Evolutionary conservation across 148 eudicot genomes (phyloP), one percentile per base, ranked within the genome.

Genomic region (Camellia granthamiana): DNA sequence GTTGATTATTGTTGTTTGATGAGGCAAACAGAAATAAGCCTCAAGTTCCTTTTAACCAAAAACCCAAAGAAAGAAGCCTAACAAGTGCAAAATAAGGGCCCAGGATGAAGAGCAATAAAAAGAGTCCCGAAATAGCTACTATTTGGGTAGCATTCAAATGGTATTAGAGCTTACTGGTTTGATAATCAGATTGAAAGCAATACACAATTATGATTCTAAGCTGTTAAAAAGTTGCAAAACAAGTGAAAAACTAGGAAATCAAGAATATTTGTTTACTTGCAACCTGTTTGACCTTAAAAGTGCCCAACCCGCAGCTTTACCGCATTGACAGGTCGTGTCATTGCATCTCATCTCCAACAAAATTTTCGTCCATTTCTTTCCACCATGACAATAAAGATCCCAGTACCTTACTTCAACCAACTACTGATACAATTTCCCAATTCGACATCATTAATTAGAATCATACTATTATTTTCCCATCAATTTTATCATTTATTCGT

Each of bases 301-400:
- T 68, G 74, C 58, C 1, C 10, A 47, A 71, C 14, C 41, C 9
- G 62, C 58, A 73, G 58, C 10, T 14, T 30, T 7, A 23, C 42
- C 15, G 49, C 58, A 54, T 52, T 54, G 9, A 55, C 13, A 72
- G 23, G 21, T 72, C 47, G 6, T 49, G 38, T 11, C 16, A 47
- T 11, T 19, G 38, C 75, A 72, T 52, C 75, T 72, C 75, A 72
- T 52, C 60, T 72, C 42, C 38, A 49, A 21, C 44, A 23, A 42
- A 30, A 68, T 68, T 44, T 41, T 44, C 19, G 38, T 30, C 38
- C 38, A 30, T 19, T 46, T 16, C 3, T 72, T 73, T 54, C 21
- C 30, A 15, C 46, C 19, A 9, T 13, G 19, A 51, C 0, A 2
- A 30, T 13, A 69, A 10, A 69, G 41, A 9, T 19, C 30, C 42